phyloP scores from a whole-genome alignment of 345 rosid genomes.

The Rhodamnia argentea region DNA sequence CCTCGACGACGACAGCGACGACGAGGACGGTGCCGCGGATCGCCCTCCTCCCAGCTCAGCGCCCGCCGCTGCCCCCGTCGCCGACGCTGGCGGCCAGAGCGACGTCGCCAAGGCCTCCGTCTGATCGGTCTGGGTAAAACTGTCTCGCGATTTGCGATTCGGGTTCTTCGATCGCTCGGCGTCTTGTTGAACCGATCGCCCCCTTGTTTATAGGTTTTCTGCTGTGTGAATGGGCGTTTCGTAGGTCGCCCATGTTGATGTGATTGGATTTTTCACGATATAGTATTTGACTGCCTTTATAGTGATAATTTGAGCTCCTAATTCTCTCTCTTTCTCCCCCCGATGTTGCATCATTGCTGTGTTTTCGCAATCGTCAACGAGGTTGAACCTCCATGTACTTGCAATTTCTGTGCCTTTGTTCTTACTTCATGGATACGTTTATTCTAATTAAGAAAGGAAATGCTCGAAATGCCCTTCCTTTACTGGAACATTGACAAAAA shows the following conservation, averaged over 20 bases:
- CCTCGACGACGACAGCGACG: constrained; percentile 48
- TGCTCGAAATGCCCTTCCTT: neutral
- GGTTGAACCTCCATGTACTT: neutral
- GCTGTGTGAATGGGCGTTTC: neutral
- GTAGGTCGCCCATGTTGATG: neutral
- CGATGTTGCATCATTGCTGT: neutral
- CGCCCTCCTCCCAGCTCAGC: constrained; percentile 12
- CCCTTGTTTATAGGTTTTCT: neutral
- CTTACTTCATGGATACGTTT: neutral
- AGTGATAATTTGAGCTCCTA: neutral
- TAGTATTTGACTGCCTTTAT: neutral
- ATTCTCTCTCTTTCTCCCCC: neutral
- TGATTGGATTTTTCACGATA: neutral
- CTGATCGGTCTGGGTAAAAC: neutral
- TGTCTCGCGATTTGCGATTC: neutral
- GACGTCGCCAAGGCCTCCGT: constrained; percentile 3
- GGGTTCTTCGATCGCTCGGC: neutral
- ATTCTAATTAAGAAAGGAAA: neutral
- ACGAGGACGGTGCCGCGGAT: constrained; percentile 39
- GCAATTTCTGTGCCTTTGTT: neutral
- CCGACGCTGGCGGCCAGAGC: neutral
- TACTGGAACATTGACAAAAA: neutral
- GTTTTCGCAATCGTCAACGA: neutral
- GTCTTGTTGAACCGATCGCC: neutral
- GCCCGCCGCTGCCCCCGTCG: neutral